phyloP scores from a whole-genome alignment of 352 stramenopile genomes.

The Phytophthora sojae region DNA sequence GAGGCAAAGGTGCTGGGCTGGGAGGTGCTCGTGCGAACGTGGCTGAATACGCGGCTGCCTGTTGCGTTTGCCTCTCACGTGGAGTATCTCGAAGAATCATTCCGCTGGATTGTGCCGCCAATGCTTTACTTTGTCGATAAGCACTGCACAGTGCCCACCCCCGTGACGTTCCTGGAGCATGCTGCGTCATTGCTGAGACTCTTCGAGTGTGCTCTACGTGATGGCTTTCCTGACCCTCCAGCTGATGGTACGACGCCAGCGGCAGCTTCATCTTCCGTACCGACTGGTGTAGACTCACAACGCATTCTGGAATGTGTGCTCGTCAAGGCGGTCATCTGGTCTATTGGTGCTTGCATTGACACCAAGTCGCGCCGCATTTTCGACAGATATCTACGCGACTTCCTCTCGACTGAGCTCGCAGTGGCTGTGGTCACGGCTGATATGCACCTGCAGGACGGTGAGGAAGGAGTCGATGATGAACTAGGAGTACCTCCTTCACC shows the following conservation, averaged over 20 bases:
- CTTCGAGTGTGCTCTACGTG: conserved; percentile 83
- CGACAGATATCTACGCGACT: conserved; percentile 83
- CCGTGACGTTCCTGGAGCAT: conserved; percentile 92
- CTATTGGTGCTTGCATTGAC: conserved; percentile 93
- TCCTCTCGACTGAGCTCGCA: conserved; percentile 55
- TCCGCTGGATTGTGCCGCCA: conserved; percentile 91
- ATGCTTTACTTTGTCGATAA: conserved; percentile 95
- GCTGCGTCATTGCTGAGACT: conserved; percentile 84
- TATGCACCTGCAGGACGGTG: conserved; percentile 9
- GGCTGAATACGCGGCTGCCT: conserved; percentile 73
- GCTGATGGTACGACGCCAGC: conserved; percentile 12
- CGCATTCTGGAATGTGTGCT: conserved; percentile 89
- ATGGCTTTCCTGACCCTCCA: conserved; percentile 24
- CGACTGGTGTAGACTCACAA: conserved; percentile 65
- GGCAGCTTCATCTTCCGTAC: conserved; percentile 44
- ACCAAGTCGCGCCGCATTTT: conserved; percentile 84
- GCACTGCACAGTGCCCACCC: conserved; percentile 80
- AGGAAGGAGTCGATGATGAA: conserved; percentile 34
- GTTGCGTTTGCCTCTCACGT: conserved; percentile 41
- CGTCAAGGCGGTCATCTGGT: conserved; percentile 91
- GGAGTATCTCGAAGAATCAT: conserved; percentile 75
- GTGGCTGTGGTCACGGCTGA: conserved; percentile 26
- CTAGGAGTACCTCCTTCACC: conserved; percentile 25
- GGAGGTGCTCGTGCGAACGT: conserved; percentile 89
- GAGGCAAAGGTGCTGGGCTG: conserved; percentile 93